Conservation (phyloP, 441 rosid species). For the Bruguiera hainesii region DNA sequence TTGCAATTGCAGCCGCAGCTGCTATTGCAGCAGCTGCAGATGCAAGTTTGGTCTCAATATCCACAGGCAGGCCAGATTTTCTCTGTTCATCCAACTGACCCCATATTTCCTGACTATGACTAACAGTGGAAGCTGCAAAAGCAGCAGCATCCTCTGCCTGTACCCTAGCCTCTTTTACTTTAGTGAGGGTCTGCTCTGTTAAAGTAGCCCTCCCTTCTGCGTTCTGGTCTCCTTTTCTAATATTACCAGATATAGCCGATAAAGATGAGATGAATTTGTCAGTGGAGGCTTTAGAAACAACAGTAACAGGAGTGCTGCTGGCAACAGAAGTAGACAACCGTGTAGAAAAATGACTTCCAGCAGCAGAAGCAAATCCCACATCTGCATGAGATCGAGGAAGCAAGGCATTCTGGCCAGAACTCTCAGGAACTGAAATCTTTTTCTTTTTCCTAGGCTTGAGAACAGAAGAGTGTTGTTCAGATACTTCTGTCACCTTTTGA, state of each 20-base stretch:
- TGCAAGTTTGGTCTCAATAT: conserved; percentile 62
- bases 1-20: conserved; percentile 95
- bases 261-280: conserved; percentile 41
- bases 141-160: conserved; percentile 88
- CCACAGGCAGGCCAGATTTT: conserved; percentile 48
- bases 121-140: conserved; percentile 73
- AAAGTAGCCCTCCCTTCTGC: conserved; percentile 40
- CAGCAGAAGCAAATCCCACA: conserved; percentile 38
- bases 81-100: conserved; percentile 61
- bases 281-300: conserved; percentile 36
- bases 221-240: conserved; percentile 34
- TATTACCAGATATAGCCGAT: conserved; percentile 38
- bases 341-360: conserved; percentile 31
- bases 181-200: conserved; percentile 58
- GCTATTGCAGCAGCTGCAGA: conserved; percentile 82
- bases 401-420: conserved; percentile 38
- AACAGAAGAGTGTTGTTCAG: conserved; percentile 53
- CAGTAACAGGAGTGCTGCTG: conserved; percentile 34
- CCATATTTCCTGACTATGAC: conserved; percentile 71
- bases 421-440: conserved; percentile 54
- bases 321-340: conserved; percentile 39
- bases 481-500: conserved; percentile 38
- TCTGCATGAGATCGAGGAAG: conserved; percentile 49
- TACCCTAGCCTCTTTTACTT: conserved; percentile 63
- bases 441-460: conserved; percentile 80